Evolutionary conservation across 495 filamentous ascomycete species (phyloP), one percentile per base, ranked within the genome.

Genomic region (Xylaria nigripes): DNA sequence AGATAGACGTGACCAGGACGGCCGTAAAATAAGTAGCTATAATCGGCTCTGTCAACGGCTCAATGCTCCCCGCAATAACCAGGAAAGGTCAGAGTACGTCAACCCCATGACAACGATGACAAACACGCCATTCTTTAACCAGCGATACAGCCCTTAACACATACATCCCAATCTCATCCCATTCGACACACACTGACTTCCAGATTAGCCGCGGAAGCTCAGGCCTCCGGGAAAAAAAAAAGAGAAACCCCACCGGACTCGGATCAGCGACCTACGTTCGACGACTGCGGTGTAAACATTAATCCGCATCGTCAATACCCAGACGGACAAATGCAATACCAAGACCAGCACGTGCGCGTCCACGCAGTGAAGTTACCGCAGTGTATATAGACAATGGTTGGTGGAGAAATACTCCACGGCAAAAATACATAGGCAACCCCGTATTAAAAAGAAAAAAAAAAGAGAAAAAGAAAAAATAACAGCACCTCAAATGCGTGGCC

Each of bases 321-420:
- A 42, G 45, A 42, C 51, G 44, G 45, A 48, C 29, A 54, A 54
- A 48, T 54, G n/a, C n/a, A n/a, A n/a, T n/a, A n/a, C 44, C 45
- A 48, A 41, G 19, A 18, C 23, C 45, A 41, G 51, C 51, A 54
- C 22, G 45, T 42, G 30, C 46, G n/a, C n/a, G n/a, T n/a, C n/a
- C n/a, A n/a, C n/a, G n/a, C n/a, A n/a, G n/a, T n/a, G n/a, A n/a
- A n/a, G n/a, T n/a, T n/a, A n/a, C n/a, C n/a, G n/a, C n/a, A n/a
- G 7, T 12, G 16, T 19, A 42, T n/a, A 44, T 24, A 45, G 7
- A 34, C 19, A 19, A 29, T 55, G 53, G 46, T 55, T 55, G 53
- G 53, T 55, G 53, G 53, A 55, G 9, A 50, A 55, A 54, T 43
- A 48, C 10, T n/a, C n/a, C n/a, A n/a, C n/a, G n/a, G n/a, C n/a